Conservation (phyloP, 345 rosid species). For the Eucalyptus grandis region DNA sequence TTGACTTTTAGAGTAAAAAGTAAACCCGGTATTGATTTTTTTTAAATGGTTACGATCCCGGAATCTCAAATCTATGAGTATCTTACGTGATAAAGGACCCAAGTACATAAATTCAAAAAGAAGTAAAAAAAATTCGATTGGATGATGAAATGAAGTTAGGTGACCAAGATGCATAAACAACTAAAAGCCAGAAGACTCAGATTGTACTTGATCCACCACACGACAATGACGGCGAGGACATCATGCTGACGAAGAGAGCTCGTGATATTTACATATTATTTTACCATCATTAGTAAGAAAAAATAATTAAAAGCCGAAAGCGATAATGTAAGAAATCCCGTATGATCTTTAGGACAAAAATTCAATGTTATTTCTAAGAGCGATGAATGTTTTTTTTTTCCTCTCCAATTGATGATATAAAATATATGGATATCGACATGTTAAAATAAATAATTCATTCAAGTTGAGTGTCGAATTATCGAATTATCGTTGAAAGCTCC, state of each 20-base stretch:
- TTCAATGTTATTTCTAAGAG: fast-evolving
- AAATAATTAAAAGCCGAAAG: background rate
- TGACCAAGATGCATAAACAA: background rate
- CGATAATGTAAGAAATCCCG: background rate
- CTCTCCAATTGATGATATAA: too few species aligned
- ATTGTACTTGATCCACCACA: background rate
- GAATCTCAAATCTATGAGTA: background rate
- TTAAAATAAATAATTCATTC: fast-evolving
- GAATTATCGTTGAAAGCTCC: fast-evolving
- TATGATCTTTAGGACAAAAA: fast-evolving
- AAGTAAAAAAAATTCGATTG: background rate
- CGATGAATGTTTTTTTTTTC: fast-evolving
- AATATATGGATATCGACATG: fast-evolving
- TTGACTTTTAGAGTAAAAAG: background rate
- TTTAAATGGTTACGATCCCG: background rate
- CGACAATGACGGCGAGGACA: fast-evolving
- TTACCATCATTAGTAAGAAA: too few species aligned
- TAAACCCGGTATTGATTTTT: background rate
- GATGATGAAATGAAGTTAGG: background rate
- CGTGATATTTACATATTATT: background rate
- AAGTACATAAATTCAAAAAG: background rate
- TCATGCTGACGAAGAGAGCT: background rate
- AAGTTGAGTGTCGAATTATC: fast-evolving
- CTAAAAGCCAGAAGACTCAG: background rate
- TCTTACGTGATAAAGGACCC: background rate